Conservation (phyloP, 2,329 filamentous ascomycete species). For the Colletotrichum tropicale region DNA sequence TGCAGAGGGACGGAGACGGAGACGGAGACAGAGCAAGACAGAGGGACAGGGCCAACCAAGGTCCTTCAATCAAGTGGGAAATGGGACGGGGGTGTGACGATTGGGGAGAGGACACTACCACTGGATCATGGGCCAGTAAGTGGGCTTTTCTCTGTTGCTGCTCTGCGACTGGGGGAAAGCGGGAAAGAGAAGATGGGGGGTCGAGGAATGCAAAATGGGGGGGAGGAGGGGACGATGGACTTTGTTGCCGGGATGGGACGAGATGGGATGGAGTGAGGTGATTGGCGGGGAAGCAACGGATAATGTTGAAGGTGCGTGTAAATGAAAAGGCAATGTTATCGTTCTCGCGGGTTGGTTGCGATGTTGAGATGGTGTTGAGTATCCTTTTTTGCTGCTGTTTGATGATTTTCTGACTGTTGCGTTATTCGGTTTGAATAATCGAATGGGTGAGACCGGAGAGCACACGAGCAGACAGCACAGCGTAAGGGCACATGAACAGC, state of each 20-base stretch:
- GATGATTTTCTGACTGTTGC: neutral
- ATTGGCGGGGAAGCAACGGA: neutral
- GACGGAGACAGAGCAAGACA: neutral
- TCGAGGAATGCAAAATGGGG: neutral
- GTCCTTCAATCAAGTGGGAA: neutral
- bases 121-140: neutral
- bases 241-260: constrained; percentile 4
- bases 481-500: neutral
- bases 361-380: neutral
- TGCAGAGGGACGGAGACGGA: neutral
- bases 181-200: neutral
- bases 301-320: neutral
- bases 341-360: neutral
- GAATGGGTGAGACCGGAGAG: neutral
- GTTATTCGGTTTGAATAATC: neutral
- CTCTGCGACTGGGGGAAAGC: neutral
- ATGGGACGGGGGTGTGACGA: neutral
- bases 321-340: neutral
- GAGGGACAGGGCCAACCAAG: neutral
- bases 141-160: neutral
- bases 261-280: constrained; percentile 6
- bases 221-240: neutral
- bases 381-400: neutral
- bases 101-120: neutral
- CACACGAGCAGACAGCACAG: neutral